Conservation (phyloP, 306 rosid genomes). For the Canavalia ensiformis region DNA sequence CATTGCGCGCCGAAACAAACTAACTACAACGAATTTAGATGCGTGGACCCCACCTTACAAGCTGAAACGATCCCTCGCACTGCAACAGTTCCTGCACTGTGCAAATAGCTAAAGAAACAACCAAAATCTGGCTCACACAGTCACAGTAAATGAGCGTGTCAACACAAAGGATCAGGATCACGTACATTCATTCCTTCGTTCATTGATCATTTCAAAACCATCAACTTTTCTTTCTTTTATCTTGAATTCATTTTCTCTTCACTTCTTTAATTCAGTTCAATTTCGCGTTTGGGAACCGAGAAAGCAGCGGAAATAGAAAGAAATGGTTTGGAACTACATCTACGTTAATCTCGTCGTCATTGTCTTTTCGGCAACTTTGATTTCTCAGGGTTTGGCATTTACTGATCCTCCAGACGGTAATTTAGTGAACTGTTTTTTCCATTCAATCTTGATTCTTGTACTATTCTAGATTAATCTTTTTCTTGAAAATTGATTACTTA, state of each 20-base stretch:
- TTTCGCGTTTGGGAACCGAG: conserved; percentile 46
- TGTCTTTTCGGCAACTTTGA: conserved; percentile 57
- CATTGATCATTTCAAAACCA: not conserved
- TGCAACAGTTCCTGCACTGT: not conserved
- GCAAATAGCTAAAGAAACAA: not conserved
- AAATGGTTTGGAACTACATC: conserved; percentile 51
- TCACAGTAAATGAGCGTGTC: not conserved
- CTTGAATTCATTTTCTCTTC: conserved; percentile 19
- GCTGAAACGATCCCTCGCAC: not conserved
- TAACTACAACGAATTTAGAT: conserved; percentile 38
- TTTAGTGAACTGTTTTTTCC: not conserved
- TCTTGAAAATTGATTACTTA: not conserved
- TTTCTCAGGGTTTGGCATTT: conserved; percentile 55
- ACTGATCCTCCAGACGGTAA: conserved; percentile 78
- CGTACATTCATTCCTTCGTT: not conserved
- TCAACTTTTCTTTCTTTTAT: not conserved
- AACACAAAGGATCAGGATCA: not conserved
- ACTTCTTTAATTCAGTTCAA: not conserved
- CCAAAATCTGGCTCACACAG: not conserved
- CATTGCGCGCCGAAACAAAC: conserved; percentile 53
- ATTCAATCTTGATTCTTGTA: conserved; percentile 32
- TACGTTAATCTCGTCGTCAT: conserved; percentile 37
- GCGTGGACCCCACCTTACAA: conserved; percentile 24
- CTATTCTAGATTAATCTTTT: conserved; percentile 13
- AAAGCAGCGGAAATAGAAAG: conserved; percentile 25